A percentile compares a stretch with the other conserved stretches of the same genome.
These are phyloP conservation scores for Torrubiellomyces zombiae DNA, from an alignment of 2,329 filamentous ascomycete genomes.

Conservation along the genomic window DNA sequence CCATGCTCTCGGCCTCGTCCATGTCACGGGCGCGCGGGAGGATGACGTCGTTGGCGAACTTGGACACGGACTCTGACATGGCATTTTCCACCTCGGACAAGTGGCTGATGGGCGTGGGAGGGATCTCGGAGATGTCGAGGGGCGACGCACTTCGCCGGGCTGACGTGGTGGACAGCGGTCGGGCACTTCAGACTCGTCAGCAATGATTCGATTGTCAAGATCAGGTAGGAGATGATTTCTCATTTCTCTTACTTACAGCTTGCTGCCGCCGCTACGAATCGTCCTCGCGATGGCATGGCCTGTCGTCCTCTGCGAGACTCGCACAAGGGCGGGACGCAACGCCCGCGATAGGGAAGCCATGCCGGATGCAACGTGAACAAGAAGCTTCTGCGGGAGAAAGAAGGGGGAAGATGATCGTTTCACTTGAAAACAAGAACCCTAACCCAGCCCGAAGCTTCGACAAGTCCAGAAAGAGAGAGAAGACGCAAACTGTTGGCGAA, in stretches of 20 bases:
- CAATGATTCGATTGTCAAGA: neutral
- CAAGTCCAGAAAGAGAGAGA: too few relatives aligned
- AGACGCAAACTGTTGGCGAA: too few relatives aligned
- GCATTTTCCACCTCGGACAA: conserved; percentile 77
- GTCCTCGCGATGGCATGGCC: conserved; percentile 9
- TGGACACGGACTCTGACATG: conserved; percentile 79
- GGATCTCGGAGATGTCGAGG: conserved; percentile 55
- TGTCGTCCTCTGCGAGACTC: conserved; percentile 14
- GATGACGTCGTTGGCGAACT: conserved; percentile 79
- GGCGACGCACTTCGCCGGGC: conserved; percentile 26
- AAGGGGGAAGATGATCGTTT: neutral
- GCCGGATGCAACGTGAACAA: too few relatives aligned
- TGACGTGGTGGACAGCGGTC: conserved; percentile 44
- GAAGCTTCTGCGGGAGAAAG: neutral
- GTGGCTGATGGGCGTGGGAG: conserved; percentile 84
- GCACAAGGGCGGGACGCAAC: conserved; percentile 32
- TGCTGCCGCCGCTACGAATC: conserved; percentile 6
- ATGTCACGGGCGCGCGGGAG: conserved; percentile 87
- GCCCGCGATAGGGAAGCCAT: conserved; percentile 32
- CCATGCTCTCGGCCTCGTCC: conserved; percentile 95
- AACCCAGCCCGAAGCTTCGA: too few relatives aligned
- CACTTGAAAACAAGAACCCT: too few relatives aligned
- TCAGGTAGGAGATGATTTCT: neutral
- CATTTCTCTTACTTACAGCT: conserved; percentile 9
- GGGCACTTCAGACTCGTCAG: conserved; percentile 11